phyloP scores from a whole-genome alignment of 768 basidiomycete species.

The Coprinopsis cinerea region DNA sequence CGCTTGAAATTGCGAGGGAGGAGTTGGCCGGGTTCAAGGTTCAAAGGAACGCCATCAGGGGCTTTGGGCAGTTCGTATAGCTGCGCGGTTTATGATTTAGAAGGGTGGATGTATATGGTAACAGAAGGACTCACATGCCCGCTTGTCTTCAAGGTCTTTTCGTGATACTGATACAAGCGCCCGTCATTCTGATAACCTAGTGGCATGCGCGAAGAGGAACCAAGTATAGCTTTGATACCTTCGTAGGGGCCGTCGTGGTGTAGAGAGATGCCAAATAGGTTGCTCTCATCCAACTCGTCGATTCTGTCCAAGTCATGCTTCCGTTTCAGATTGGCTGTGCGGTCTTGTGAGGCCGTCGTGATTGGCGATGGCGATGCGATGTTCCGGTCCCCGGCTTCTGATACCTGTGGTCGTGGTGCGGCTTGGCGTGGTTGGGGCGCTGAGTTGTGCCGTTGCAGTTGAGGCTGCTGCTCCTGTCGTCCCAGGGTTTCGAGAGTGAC shows the following conservation, averaged over 20 bases:
- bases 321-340: neutral
- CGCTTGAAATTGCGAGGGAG: slow-evolving; percentile 34
- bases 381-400: neutral
- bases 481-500: neutral
- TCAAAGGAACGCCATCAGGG: slow-evolving; percentile 38
- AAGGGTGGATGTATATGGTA: neutral
- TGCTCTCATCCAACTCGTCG: slow-evolving; percentile 74
- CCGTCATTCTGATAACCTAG: slow-evolving; percentile 18
- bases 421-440: neutral
- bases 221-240: slow-evolving; percentile 33
- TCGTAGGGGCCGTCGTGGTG: slow-evolving; percentile 80
- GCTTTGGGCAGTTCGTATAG: slow-evolving; percentile 27
- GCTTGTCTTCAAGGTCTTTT: slow-evolving; percentile 17
- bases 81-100: slow-evolving; percentile 16
- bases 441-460: slow-evolving; percentile 6
- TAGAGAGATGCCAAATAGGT: slow-evolving; percentile 55
- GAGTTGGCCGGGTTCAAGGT: slow-evolving; percentile 51
- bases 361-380: neutral
- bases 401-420: neutral
- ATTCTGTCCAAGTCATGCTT: slow-evolving; percentile 48
- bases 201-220: slow-evolving; percentile 15
- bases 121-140: slow-evolving; percentile 17
- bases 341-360: neutral
- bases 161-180: slow-evolving; percentile 15
- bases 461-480: neutral